Conservation (phyloP, 179 eudicot genomes). For the Pouteria campechiana region DNA sequence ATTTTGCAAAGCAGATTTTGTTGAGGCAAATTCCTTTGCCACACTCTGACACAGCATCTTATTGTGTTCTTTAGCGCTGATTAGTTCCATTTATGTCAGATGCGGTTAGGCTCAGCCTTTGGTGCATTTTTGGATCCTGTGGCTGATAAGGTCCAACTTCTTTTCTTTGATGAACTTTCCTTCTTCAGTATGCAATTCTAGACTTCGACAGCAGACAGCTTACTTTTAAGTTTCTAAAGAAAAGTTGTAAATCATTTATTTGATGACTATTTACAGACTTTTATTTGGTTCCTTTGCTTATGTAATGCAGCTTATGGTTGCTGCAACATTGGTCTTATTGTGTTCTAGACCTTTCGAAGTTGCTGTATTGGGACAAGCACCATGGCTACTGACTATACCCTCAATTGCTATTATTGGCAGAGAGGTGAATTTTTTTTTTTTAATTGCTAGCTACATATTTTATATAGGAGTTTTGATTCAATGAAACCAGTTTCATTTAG, state of each 20-base stretch:
- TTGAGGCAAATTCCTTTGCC: too few species aligned
- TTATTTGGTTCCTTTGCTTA: conserved; percentile 13
- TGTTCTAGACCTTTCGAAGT: conserved; percentile 79
- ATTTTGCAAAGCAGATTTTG: too few species aligned
- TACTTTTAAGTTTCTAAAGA: too few species aligned
- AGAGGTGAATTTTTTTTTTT: conserved; percentile 78
- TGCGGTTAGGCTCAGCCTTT: conserved; percentile 74
- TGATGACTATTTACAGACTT: too few species aligned
- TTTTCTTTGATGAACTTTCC: not conserved
- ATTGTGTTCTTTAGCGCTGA: not conserved
- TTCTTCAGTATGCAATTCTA: too few species aligned
- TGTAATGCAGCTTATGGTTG: conserved; percentile 93
- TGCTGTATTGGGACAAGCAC: conserved; percentile 55
- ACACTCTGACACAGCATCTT: too few species aligned
- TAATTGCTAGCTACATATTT: not conserved
- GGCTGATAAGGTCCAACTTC: conserved; percentile 79
- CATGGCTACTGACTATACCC: conserved; percentile 85
- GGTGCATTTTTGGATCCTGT: conserved; percentile 99
- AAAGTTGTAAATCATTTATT: conserved; percentile 4
- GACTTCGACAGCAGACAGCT: too few species aligned
- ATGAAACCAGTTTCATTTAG: not conserved
- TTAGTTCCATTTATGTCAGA: conserved; percentile 33
- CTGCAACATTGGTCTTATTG: conserved; percentile 81
- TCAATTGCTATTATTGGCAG: conserved; percentile 91
- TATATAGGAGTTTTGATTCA: not conserved